These are phyloP conservation scores for Hypoxylon sp. DNA, from an alignment of 2,329 filamentous ascomycete genomes.

Conservation along the genomic window DNA sequence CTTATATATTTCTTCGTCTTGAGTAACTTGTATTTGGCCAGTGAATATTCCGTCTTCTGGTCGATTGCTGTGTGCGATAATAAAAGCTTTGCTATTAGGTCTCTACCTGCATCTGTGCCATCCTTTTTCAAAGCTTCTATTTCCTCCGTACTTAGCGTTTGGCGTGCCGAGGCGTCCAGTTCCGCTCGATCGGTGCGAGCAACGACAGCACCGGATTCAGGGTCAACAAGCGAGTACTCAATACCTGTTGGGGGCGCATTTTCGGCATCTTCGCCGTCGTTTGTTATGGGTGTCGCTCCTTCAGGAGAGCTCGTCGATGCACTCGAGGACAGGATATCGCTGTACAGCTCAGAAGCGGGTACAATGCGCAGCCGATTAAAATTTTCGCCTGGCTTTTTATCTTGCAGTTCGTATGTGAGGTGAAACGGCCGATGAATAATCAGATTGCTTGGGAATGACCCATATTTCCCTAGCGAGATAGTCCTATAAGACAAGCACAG, in stretches of 20 bases:
- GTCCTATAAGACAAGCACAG: conserved; percentile 67
- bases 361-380: conserved; percentile 83
- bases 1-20: conserved; percentile 96
- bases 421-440: conserved; percentile 93
- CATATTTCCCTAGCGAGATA: conserved; percentile 93
- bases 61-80: conserved; percentile 90
- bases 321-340: conserved; percentile 75
- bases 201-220: conserved; percentile 64
- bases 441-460: conserved; percentile 88
- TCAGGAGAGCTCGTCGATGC: conserved; percentile 49
- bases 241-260: conserved; percentile 62
- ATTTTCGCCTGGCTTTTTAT: conserved; percentile 74
- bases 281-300: conserved; percentile 57
- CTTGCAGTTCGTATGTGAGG: conserved; percentile 90
- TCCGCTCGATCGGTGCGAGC: conserved; percentile 72
- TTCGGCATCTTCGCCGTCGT: conserved; percentile 56
- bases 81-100: conserved; percentile 93
- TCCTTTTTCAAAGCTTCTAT: conserved; percentile 82
- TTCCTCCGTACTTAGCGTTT: conserved; percentile 82
- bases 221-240: conserved; percentile 63
- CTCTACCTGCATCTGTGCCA: conserved; percentile 83
- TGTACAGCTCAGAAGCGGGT: conserved; percentile 84
- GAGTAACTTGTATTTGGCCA: conserved; percentile 95
- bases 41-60: conserved; percentile 92
- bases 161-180: conserved; percentile 75